Conservation (phyloP, 345 rosid species). For the Melaleuca quinquenervia region DNA sequence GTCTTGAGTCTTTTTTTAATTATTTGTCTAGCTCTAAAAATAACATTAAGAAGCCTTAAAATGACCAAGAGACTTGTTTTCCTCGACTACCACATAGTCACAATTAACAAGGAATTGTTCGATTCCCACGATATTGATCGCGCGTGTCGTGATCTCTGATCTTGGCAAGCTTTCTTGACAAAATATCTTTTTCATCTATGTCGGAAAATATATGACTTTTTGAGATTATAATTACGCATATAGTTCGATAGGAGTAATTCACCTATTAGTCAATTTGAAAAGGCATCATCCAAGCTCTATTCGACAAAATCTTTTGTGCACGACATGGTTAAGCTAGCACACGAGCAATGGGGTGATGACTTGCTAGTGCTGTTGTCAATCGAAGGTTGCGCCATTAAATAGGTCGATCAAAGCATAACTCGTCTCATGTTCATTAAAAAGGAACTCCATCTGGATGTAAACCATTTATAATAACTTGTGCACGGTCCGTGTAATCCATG, state of each 20-base stretch:
- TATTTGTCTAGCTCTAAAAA: background rate
- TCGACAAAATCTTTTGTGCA: background rate
- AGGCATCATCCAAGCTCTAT: background rate
- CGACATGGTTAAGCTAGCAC: background rate
- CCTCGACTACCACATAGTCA: background rate
- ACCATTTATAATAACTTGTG: background rate
- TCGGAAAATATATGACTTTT: too few relatives aligned
- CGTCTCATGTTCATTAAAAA: rapidly evolving
- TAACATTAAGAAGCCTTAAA: background rate
- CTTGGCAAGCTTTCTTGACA: background rate
- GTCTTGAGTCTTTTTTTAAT: background rate
- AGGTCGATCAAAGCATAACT: background rate
- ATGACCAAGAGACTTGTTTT: background rate
- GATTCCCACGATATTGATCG: background rate
- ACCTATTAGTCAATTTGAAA: background rate
- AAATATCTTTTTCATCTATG: background rate
- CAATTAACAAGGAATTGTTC: background rate
- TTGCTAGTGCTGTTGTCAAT: background rate
- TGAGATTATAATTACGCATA: too few relatives aligned
- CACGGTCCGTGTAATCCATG: background rate
- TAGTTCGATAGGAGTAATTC: background rate
- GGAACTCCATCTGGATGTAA: too few relatives aligned
- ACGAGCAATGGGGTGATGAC: background rate
- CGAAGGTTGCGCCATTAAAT: background rate
- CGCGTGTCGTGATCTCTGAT: background rate